Evolutionary conservation across 78 protist genomes (phyloP).

Genomic region (Capsaspora owczarzaki): DNA sequence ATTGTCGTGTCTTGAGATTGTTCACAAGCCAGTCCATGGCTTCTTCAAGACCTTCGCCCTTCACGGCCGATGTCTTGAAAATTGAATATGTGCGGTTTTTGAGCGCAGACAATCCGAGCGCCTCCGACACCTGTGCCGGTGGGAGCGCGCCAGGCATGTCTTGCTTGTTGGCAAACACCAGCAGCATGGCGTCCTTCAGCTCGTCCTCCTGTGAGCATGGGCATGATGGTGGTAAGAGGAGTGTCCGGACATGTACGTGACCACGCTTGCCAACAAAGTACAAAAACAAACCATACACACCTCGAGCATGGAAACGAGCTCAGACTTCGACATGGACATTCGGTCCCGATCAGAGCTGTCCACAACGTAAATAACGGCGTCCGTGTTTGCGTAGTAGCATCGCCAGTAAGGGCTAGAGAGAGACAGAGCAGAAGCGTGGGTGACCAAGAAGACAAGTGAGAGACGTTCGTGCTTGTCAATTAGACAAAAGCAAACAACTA

Average conservation of each 20-base stretch:
- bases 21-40: conserved; percentile 93
- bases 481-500: neutral
- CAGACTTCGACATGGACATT: conserved; percentile 41
- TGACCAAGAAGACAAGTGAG: neutral
- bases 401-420: conserved; percentile 73
- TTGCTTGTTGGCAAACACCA: conserved; percentile 91
- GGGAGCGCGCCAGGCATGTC: conserved; percentile 71
- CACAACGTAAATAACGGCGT: conserved; percentile 71
- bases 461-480: too few species aligned
- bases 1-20: too few species aligned
- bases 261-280: neutral
- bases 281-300: neutral
- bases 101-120: conserved; percentile 43
- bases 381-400: conserved; percentile 73
- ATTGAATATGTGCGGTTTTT: conserved; percentile 74
- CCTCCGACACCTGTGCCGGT: conserved; percentile 45
- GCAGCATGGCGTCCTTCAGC: conserved; percentile 67
- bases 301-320: conserved; percentile 59
- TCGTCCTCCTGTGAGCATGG: conserved; percentile 56
- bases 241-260: too few species aligned
- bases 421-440: neutral
- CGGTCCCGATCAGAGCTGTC: conserved; percentile 74
- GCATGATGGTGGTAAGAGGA: too few species aligned
- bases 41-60: conserved; percentile 79
- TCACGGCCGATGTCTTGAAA: conserved; percentile 69